A percentile compares a stretch with the other conserved stretches of the same genome.
phyloP scores from a whole-genome alignment of 1,284 basidiomycete genomes.

The Coniferiporia sulphurascens region DNA sequence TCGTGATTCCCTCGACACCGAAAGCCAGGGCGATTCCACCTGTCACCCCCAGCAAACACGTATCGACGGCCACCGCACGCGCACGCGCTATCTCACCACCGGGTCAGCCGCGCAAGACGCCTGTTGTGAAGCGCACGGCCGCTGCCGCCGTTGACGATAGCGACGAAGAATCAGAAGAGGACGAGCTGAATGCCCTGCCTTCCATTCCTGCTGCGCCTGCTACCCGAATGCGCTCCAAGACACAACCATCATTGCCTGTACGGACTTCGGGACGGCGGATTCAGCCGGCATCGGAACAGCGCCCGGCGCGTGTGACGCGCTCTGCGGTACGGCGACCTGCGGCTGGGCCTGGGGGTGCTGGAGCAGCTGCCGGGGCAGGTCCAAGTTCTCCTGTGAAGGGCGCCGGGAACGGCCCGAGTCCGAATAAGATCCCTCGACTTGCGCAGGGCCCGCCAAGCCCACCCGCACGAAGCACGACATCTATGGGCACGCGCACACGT shows the following conservation, averaged over 20 bases:
- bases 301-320: slow-evolving; percentile 65
- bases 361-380: slow-evolving; percentile 27
- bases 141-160: slow-evolving; percentile 39
- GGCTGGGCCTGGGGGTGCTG: slow-evolving; percentile 35
- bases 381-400: slow-evolving; percentile 37
- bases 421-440: slow-evolving; percentile 75
- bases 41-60: slow-evolving; percentile 73
- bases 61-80: slow-evolving; percentile 60
- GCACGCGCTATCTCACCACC: slow-evolving; percentile 67
- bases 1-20: slow-evolving; percentile 30
- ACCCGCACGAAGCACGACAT: slow-evolving; percentile 17
- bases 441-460: slow-evolving; percentile 36
- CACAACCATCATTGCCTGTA: slow-evolving; percentile 39
- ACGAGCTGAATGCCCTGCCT: slow-evolving; percentile 59
- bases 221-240: slow-evolving; percentile 2
- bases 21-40: slow-evolving; percentile 45
- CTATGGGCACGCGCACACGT: slow-evolving; percentile 20
- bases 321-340: slow-evolving; percentile 57
- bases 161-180: slow-evolving; percentile 51
- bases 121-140: slow-evolving; percentile 57
- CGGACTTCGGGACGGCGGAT: slow-evolving; percentile 35
- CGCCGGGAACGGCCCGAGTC: slow-evolving; percentile 38
- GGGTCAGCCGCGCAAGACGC: slow-evolving; percentile 83
- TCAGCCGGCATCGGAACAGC: slow-evolving; percentile 58
- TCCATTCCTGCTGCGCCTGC: slow-evolving; percentile 36